Evolutionary conservation across 192 early-diverging fungal species (phyloP), one percentile per base, ranked within the genome.

Genomic region (Entrophospora sp.): DNA sequence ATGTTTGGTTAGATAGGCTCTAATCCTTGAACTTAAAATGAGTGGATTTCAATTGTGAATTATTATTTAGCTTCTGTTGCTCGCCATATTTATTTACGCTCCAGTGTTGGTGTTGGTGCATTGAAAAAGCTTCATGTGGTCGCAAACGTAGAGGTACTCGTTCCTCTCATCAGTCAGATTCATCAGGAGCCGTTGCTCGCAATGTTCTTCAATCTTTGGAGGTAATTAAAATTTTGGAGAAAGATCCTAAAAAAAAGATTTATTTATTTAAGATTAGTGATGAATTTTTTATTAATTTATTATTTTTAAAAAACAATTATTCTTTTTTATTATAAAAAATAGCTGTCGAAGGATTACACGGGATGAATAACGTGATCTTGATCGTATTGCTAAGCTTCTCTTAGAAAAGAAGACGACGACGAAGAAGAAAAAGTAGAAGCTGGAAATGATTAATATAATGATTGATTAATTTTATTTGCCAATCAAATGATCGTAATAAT

Each of bases 201-300:
- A 97, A 97, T 88, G 88, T 91, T 61, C 79, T 99, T 74, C 96
- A 99, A 83, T 88, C 90, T 66, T 84, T 99, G 65, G 96, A 97
- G 89, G 94, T 96, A 91, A 89, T 99, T 79, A 91, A 89, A 79
- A 87, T 99, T 45, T 77, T 97, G 58, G 91, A 97, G 82, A 83
- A 91, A 85, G 91, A 93, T 77, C 75, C 85, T 70, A 83, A 87
- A 77, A 86, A 86, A 81, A 85, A 58, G 77, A 8, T 10, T 42
- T n/a, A 18, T 18, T 30, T 43, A 49, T 58, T 36, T 42, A 53
- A 44, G 49, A 31, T 25, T 6, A 18, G 53, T 9, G 38, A 18
- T 46, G 13, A 13, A 31, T 42, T 70, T 12, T 32, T 27, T 28
- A n/a, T 12, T 25, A 49, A 48, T 16, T 1, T 46, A 4, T 49